Base-by-base conservation (phyloP, 179 eudicot genomes). In the Carnegiea gigantea region DNA sequence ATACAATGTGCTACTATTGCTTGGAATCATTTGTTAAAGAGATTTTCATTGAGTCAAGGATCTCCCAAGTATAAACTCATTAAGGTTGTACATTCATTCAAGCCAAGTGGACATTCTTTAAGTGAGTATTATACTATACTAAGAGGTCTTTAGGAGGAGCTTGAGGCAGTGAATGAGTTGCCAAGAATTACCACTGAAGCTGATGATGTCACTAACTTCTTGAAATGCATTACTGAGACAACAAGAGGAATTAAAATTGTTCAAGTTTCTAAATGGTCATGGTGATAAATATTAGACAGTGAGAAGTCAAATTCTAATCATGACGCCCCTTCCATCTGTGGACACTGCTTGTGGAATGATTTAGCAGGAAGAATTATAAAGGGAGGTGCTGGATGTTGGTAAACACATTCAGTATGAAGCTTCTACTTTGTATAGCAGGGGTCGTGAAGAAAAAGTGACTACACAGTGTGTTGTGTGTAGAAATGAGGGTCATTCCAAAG, bases 301-400 rank as follows among this genome's bases (percentile, higher is more conserved):
- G 30, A 28, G 30, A 28, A 28, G 30, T 28, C 30, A 28, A 28
- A 0, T 80, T 0, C 62, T 80, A 0, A 7, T 80, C 20, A 18
- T 74, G 24, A 1, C 14, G 0, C 83, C 73, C 0, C 73, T 62
- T 0, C 78, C 78, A 0, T 57, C 3, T 0, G 44, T 62, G 0
- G 78, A 80, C 3, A 36, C 3, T 14, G 73, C 30, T 23, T 76
- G 20, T 18, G 9, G 48, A 3, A 13, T 73, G 2, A 6, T 75
- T 4, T 70, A 53, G 11, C 62, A 80, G 17, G 78, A 73, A 20
- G 78, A 80, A 12, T 2, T 70, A 0, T 77, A 72, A 24, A 54
- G 43, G 18, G 38, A 68, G 14, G 40, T 68, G 5, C 73, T 68
- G 5, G 36, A 33, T 33, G 6, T 4, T 2, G 18, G 6, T 2